Base-by-base conservation (phyloP, 2,329 filamentous ascomycete genomes). In the Neoarthrinium moseri region DNA sequence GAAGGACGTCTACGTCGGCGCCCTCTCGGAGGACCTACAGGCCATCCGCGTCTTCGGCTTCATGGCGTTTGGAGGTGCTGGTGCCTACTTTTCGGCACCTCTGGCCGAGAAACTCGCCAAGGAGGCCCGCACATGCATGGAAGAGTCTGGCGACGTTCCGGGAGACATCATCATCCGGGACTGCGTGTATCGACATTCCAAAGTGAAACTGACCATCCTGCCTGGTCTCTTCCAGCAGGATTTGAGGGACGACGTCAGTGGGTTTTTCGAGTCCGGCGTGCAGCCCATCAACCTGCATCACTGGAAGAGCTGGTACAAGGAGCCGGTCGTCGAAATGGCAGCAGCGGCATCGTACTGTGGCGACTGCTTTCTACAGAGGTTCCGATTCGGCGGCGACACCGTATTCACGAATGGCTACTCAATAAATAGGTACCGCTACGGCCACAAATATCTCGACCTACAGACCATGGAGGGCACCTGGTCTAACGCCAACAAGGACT, bases 31-130 rank as follows among this genome's bases (percentile, higher is more conserved):
- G 56, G 77, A 78, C 54, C 72, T 74, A 29, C 59, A 67, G 20
- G 71, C 77, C 15, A 69, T 83, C 21, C 65, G 66, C 4, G 63
- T 63, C 10, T 82, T 77, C 56, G 81, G 81, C 2, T 68, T 75
- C 52, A 81, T 83, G 72, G 81, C 77, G 12, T 84, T 75, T 49
- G 81, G 81, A 46, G 81, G 81, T 49, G 81, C 76, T 3, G 81
- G 81, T 45, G 67, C 79, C 47, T 84, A 83, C 58, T 56, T 84
- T 12, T 81, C 75, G 27, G 62, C 74, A 7, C 72, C 79, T 3
- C 69, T 84, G 1, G 66, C 78, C 15, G 57, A 60, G 20, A 63
- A 76, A 47, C 58, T 84, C 1, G 68, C 69, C 27, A 66, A 68
- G 3, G 64, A 75, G 29, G 70, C 76, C 20, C 70, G 75, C 13